phyloP scores from a whole-genome alignment of 805 yeast genomes.

The Ogataea polymorpha region DNA sequence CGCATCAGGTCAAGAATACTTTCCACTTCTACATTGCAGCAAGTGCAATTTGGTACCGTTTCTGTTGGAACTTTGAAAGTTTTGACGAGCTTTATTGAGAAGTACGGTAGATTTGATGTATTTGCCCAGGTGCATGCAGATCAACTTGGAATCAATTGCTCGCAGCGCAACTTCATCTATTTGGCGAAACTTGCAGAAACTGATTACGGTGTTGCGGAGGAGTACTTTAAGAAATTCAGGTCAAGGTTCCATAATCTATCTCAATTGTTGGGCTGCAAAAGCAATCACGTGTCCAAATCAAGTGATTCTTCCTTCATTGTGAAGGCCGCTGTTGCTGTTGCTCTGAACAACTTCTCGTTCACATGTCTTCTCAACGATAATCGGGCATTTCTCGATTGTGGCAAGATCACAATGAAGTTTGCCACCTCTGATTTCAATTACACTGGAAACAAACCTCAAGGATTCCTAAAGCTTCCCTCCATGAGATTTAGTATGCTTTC shows the following conservation, averaged over 20 bases:
- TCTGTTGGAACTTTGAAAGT: slow-evolving; percentile 9
- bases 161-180: slow-evolving; percentile 11
- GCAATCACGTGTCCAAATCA: neutral
- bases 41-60: slow-evolving; percentile 10
- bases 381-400: slow-evolving; percentile 18
- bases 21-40: slow-evolving; percentile 5
- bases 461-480: slow-evolving; percentile 41
- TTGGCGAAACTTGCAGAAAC: slow-evolving; percentile 13
- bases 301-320: neutral
- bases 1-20: slow-evolving; percentile 8
- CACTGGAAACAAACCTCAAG: slow-evolving; percentile 30
- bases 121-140: slow-evolving; percentile 14
- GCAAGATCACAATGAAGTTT: slow-evolving; percentile 7
- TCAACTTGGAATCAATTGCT: slow-evolving; percentile 15
- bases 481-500: slow-evolving; percentile 34
- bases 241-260: neutral
- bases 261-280: neutral
- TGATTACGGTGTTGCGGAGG: slow-evolving; percentile 4
- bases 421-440: slow-evolving; percentile 17
- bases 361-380: slow-evolving; percentile 14
- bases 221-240: neutral
- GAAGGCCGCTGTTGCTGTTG: slow-evolving; percentile 2
- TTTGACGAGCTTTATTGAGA: slow-evolving; percentile 2
- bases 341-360: slow-evolving; percentile 12
- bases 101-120: slow-evolving; percentile 1